phyloP scores from a whole-genome alignment of 2,329 filamentous ascomycete species.

The Didymella lethalis region DNA sequence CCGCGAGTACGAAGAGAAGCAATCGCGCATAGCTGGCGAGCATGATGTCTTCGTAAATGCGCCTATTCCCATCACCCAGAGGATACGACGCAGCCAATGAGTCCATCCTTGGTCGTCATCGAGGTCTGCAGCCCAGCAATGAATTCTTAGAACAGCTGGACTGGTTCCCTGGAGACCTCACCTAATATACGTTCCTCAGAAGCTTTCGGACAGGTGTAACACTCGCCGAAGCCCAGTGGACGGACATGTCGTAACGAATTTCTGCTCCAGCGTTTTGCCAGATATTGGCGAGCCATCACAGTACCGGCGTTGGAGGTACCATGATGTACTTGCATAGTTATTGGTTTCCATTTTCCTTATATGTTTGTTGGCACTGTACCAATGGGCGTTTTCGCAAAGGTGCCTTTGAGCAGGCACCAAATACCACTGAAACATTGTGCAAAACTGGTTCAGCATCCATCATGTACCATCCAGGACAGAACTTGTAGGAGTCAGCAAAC shows the following conservation, averaged over 20 bases:
- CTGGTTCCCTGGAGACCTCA: not conserved
- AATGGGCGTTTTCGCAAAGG: not conserved
- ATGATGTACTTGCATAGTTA: not conserved
- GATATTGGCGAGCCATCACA: conserved; percentile 1
- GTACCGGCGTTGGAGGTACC: conserved; percentile 7
- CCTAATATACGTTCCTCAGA: conserved; percentile 1
- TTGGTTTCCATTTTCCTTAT: not conserved
- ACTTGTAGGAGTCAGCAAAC: not conserved
- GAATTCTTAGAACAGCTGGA: not conserved
- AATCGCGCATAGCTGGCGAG: conserved; percentile 49
- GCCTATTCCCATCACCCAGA: conserved; percentile 48
- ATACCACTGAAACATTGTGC: not conserved
- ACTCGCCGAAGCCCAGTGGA: not conserved
- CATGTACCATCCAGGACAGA: not conserved
- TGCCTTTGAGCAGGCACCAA: not conserved
- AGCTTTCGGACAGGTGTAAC: not conserved
- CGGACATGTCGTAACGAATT: conserved; percentile 8
- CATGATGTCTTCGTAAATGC: conserved; percentile 50
- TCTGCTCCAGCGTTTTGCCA: not conserved
- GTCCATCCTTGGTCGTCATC: not conserved
- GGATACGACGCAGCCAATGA: conserved; percentile 43
- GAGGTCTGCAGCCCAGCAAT: not conserved
- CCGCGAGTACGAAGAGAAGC: conserved; percentile 52
- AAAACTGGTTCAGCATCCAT: not conserved
- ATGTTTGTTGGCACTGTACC: not conserved